phyloP scores from a whole-genome alignment of 495 filamentous ascomycete species.

The Durotheca rogersii region DNA sequence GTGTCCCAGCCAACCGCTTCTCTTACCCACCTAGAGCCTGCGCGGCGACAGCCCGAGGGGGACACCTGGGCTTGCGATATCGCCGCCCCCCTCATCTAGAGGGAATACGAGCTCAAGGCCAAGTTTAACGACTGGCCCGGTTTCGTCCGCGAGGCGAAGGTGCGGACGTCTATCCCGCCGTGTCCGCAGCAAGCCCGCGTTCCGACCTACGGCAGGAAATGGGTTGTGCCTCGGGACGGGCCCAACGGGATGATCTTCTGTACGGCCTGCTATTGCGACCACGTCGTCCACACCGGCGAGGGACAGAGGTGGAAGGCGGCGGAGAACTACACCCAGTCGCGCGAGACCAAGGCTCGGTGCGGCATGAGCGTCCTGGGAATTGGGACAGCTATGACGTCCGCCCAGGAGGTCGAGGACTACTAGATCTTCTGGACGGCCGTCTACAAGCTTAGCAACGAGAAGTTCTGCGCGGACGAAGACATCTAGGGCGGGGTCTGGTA shows the following conservation, averaged over 20 bases:
- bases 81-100: slow-evolving; percentile 33
- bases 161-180: slow-evolving; percentile 23
- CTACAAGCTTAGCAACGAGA: slow-evolving; percentile 23
- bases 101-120: slow-evolving; percentile 30
- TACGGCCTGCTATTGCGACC: slow-evolving; percentile 40
- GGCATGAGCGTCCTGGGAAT: slow-evolving; percentile 30
- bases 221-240: slow-evolving; percentile 37
- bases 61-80: slow-evolving; percentile 40
- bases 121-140: slow-evolving; percentile 34
- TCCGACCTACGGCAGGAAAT: slow-evolving; percentile 25
- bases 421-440: slow-evolving; percentile 34
- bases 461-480: slow-evolving; percentile 34
- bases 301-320: slow-evolving; percentile 26
- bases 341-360: slow-evolving; percentile 20
- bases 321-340: slow-evolving; percentile 12
- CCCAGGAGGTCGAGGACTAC: slow-evolving; percentile 33
- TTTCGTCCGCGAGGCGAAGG: slow-evolving; percentile 26
- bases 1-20: slow-evolving; percentile 35
- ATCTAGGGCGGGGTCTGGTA: slow-evolving; percentile 41
- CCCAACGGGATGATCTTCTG: slow-evolving; percentile 37
- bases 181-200: slow-evolving; percentile 21
- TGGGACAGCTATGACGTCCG: slow-evolving; percentile 32
- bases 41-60: slow-evolving; percentile 27
- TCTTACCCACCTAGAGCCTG: slow-evolving; percentile 24
- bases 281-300: slow-evolving; percentile 35